phyloP scores from a whole-genome alignment of 2,329 filamentous ascomycete species.

The Annulohypoxylon truncatum region DNA sequence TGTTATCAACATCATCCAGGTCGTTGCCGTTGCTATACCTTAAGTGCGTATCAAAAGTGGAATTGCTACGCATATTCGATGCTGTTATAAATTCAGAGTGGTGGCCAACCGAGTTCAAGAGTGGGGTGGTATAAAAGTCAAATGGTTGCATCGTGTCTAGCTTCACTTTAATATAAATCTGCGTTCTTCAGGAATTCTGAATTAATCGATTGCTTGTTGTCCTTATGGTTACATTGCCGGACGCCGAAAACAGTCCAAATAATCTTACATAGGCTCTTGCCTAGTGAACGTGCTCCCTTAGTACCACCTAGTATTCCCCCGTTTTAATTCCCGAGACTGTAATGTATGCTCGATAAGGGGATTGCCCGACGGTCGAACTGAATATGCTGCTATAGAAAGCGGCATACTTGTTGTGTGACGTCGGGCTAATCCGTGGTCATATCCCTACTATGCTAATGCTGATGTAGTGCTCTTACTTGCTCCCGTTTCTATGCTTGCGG shows the following conservation, averaged over 20 bases:
- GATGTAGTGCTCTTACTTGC: constrained; percentile 40
- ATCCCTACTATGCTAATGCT: background rate
- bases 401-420: constrained; percentile 3
- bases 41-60: constrained; percentile 1
- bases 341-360: constrained; percentile 3
- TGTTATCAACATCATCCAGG: background rate
- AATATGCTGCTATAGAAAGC: background rate
- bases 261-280: constrained; percentile 4
- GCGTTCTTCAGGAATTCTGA: background rate
- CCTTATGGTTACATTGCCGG: constrained; percentile 13
- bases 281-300: background rate
- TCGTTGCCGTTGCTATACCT: background rate
- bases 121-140: background rate
- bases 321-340: constrained; percentile 2
- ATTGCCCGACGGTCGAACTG: background rate
- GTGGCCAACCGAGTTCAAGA: background rate
- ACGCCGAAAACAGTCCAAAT: constrained; percentile 2
- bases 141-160: background rate
- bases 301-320: background rate
- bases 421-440: background rate
- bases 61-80: background rate
- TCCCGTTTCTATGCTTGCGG: constrained; percentile 54
- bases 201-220: constrained; percentile 3
- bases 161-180: background rate
- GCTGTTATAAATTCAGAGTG: background rate